Evolutionary conservation across 345 rosid genomes (phyloP), one percentile per base, ranked within the genome.

Genomic region (Acer saccharum): DNA sequence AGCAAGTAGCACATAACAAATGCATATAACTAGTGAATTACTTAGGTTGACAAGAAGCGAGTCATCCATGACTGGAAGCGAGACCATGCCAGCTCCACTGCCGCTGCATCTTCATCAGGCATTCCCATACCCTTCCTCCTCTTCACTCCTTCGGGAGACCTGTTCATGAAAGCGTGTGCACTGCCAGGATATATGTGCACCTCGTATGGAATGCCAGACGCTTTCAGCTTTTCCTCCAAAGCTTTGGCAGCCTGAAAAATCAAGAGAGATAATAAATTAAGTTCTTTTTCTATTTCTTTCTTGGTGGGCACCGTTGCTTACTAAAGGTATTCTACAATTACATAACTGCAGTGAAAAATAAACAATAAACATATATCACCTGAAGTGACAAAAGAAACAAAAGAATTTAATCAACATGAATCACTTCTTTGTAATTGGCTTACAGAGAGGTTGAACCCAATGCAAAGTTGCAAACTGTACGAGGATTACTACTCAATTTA

Each of bases 41-140:
- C 73, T 82, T 58, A 86, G 10, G 62, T 64, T 71, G 78, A 81
- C 71, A 93, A 83, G 91, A 85, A 88, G 60, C 71, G 86, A 27
- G 86, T 67, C 98, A 96, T 94, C 99, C 98, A 96, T 1, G 95
- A 77, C 41, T 81, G 83, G 82, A 92, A 94, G 72, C 97, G 97
- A 76, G 97, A 89, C 98, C 98, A 96, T 8, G 98, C 98, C 66
- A 92, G 89, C 81, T 90, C 87, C 35, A 86, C 97, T 0, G 99
- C 92, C 7, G 88, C 91, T 68, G 88, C 93, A 78, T 92, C 95
- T 76, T 92, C 93, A 75, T 94, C 98, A 16, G 88, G 83, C 88
- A 92, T 27, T 81, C 97, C 98, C 99, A 92, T 96, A 71, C 81
- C 58, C 82, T 89, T 92, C 85, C 97, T 90, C 87, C 99, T 87